Base-by-base conservation (phyloP, 257 asterid genomes). In the Rauvolfia tetraphylla region DNA sequence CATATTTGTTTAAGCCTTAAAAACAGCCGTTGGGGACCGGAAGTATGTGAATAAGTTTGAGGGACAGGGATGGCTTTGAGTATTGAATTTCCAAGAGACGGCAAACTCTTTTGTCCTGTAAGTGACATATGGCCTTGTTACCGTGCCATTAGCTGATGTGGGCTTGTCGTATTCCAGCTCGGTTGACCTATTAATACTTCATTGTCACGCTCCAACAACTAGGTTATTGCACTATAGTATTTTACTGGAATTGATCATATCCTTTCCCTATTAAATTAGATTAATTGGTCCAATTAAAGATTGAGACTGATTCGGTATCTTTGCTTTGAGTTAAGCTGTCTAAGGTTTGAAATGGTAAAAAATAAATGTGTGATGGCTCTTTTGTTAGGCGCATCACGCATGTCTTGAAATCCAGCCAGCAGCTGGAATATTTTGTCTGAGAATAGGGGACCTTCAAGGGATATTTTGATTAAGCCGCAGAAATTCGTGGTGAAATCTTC, bases 71-170 rank as follows among this genome's bases (percentile, higher is more conserved):
- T 77, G 58, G 80, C 74, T 67, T 81, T 77, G 75, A 29, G 75
- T 33, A 71, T 82, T 79, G 84, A 87, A 84, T 76, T 83, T 79
- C 46, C 70, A 76, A 39, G 17, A 84, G 95, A 86, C 97, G 95
- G 97, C 97, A 86, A 74, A 79, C 73, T 85, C 84, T 65, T 3
- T 59, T 51, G 75, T 57, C 63, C 6, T 17, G 36, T 58, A 66
- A 54, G n/a, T n/a, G n/a, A n/a, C n/a, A n/a, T n/a, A n/a, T n/a
- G n/a, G n/a, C n/a, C n/a, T n/a, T n/a, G n/a, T n/a, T n/a, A n/a
- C 62, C 62, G 15, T 2, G 61, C 18, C 29, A 77, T 71, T 80
- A 75, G 78, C 10, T 79, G 54, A 56, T 54, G 39, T 34, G 65
- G 25, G 57, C 46, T 77, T 53, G 78, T 63, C 59, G 1, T 49